phyloP scores from a whole-genome alignment of 495 filamentous ascomycete genomes.

The Talaromyces trachyspermus region DNA sequence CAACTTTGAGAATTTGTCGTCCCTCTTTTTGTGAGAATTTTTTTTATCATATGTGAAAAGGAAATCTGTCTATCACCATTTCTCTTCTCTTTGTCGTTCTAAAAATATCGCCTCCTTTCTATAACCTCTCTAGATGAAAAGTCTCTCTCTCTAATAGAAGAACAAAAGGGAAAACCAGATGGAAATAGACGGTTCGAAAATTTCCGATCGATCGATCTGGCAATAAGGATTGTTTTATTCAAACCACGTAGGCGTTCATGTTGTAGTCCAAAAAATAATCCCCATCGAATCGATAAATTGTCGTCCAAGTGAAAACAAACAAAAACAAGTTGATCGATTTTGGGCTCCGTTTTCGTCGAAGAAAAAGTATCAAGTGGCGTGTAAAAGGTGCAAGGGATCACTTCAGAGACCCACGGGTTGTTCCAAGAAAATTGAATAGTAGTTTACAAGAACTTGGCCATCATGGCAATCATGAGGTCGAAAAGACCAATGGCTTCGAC shows the following conservation, averaged over 20 bases:
- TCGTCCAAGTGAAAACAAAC: background rate
- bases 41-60: background rate
- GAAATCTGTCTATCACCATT: background rate
- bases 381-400: background rate
- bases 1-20: conserved; percentile 6
- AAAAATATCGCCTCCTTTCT: too few species aligned
- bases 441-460: conserved; percentile 61
- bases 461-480: conserved; percentile 88
- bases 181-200: too few species aligned
- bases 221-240: too few species aligned
- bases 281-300: background rate
- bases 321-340: background rate
- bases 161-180: too few species aligned
- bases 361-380: conserved; percentile 3
- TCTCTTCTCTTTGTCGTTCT: background rate
- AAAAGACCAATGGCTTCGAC: conserved; percentile 90
- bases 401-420: background rate
- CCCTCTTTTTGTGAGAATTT: background rate
- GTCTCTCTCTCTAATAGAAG: too few species aligned
- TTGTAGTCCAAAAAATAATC: background rate
- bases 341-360: background rate
- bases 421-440: conserved; percentile 6
- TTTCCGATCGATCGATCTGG: too few species aligned
- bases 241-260: background rate
- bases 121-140: too few species aligned